Evolutionary conservation across 805 yeast genomes (phyloP).

Genomic region (Groenewaldozyma tartarivorans): DNA sequence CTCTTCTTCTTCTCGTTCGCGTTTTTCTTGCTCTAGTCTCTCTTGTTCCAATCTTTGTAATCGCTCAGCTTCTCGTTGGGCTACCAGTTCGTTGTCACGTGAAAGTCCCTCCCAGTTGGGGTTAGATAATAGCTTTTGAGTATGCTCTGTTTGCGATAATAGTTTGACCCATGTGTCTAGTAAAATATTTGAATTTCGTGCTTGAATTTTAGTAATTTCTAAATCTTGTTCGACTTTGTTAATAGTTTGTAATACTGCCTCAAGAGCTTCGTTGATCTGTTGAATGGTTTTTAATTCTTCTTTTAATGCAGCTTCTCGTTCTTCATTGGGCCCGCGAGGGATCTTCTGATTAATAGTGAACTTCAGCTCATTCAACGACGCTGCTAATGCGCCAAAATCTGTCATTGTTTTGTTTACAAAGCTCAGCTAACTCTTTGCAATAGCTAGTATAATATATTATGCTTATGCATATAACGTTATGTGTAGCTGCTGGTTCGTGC

Average conservation of each 20-base stretch:
- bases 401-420: too few relatives aligned
- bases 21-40: constrained; percentile 9
- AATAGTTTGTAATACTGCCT: constrained; percentile 13
- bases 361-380: constrained; percentile 4
- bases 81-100: constrained; percentile 19
- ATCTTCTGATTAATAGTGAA: background rate
- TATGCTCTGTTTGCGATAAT: constrained; percentile 25
- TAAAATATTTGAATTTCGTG: constrained; percentile 21
- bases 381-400: background rate
- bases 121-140: constrained; percentile 19
- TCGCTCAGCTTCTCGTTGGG: constrained; percentile 12
- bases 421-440: too few relatives aligned
- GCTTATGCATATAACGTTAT: too few relatives aligned
- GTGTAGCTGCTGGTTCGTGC: too few relatives aligned
- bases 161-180: constrained; percentile 24
- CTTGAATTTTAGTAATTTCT: constrained; percentile 12
- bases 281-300: constrained; percentile 16
- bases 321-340: background rate
- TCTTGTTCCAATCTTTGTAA: constrained; percentile 12
- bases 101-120: constrained; percentile 24
- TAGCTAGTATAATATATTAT: too few relatives aligned
- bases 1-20: constrained; percentile 6
- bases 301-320: constrained; percentile 9
- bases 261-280: constrained; percentile 15
- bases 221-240: constrained; percentile 12